Conservation (phyloP, 2,329 filamentous ascomycete species). For the Colletotrichum navitas region DNA sequence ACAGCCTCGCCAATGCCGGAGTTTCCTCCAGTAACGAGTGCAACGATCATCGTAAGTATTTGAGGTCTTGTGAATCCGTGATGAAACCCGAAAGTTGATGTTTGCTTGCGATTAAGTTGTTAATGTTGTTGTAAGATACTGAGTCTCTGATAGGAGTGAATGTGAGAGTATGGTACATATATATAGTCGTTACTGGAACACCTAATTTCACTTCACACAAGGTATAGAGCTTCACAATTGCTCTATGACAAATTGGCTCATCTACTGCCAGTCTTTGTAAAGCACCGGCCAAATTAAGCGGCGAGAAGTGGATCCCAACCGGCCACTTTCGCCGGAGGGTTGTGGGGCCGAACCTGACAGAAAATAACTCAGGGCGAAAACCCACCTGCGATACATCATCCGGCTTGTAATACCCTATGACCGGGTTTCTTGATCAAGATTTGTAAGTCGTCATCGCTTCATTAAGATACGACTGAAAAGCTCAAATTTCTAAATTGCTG, state of each 20-base stretch:
- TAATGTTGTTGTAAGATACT: too few relatives aligned
- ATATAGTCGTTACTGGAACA: neutral
- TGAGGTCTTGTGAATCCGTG: neutral
- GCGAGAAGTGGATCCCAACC: neutral
- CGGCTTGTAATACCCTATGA: neutral
- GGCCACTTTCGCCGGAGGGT: slow-evolving; percentile 12
- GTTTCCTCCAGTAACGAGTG: slow-evolving; percentile 38
- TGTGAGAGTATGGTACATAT: neutral
- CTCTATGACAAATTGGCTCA: neutral
- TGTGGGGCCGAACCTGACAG: neutral
- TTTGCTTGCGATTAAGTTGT: neutral
- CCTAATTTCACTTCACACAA: neutral
- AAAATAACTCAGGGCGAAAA: neutral
- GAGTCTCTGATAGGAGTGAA: neutral
- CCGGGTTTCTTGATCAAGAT: neutral
- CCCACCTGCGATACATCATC: neutral
- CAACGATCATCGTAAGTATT: slow-evolving; percentile 13
- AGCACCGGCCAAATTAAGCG: slow-evolving; percentile 13
- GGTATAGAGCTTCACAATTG: neutral
- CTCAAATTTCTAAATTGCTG: too few relatives aligned
- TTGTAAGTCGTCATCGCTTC: too few relatives aligned
- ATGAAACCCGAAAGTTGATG: neutral
- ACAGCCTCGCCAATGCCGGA: slow-evolving; percentile 33
- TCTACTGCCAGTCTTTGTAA: neutral
- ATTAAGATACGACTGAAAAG: too few relatives aligned